Evolutionary conservation across 2,329 filamentous ascomycete genomes (phyloP).

Genomic region (Macroventuria anomochaeta): DNA sequence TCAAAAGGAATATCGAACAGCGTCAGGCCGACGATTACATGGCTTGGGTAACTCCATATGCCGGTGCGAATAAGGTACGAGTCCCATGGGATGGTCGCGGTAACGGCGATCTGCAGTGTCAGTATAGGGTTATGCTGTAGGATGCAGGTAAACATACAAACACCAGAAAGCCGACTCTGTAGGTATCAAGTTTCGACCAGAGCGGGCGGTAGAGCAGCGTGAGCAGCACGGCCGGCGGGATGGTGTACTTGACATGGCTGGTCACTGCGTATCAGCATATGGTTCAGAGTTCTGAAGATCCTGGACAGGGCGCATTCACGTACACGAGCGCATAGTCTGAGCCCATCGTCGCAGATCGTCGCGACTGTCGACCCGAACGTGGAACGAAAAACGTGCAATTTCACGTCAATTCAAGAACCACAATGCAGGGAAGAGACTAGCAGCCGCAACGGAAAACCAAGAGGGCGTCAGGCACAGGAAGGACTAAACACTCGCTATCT

Average conservation of each 20-base stretch:
- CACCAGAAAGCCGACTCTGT: constrained; percentile 67
- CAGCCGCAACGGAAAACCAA: constrained; percentile 22
- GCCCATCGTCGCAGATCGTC: constrained; percentile 55
- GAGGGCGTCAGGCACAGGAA: constrained; percentile 22
- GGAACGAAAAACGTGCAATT: constrained; percentile 14
- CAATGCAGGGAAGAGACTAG: constrained; percentile 30
- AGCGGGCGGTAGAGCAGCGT: constrained; percentile 67
- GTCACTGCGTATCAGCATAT: constrained; percentile 21
- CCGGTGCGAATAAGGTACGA: constrained; percentile 72
- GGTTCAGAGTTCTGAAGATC: constrained; percentile 5
- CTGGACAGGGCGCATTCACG: constrained; percentile 39
- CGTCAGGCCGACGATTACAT: constrained; percentile 68
- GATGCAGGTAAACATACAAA: constrained; percentile 44
- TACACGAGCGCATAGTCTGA: constrained; percentile 69
- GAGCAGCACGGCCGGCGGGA: constrained; percentile 66
- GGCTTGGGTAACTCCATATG: constrained; percentile 74
- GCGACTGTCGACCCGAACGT: constrained; percentile 16
- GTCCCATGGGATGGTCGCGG: constrained; percentile 77
- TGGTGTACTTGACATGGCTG: constrained; percentile 71
- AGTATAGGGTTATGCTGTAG: constrained; percentile 19
- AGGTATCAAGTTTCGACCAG: constrained; percentile 66
- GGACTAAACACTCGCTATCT: constrained; percentile 6
- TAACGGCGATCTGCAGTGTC: constrained; percentile 63
- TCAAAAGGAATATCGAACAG: constrained; percentile 72
- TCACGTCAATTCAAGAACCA: constrained; percentile 27